Base-by-base conservation (phyloP, 352 stramenopile genomes). In the Phytophthora lateralis region DNA sequence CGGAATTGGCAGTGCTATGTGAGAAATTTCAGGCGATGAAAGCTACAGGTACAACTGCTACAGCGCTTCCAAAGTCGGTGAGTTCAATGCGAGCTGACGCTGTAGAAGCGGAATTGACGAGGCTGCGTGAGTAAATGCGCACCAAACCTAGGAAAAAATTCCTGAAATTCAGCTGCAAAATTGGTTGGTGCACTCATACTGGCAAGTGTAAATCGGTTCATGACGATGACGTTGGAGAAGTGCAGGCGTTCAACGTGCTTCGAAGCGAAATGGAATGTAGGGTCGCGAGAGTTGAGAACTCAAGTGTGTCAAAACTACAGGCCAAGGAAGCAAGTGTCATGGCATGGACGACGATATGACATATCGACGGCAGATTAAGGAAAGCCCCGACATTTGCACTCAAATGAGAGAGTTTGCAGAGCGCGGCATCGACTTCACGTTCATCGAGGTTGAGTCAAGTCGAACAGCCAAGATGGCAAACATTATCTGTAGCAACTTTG, bases 371-470 rank as follows among this genome's bases (percentile, higher is more conserved):
- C 35, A 75, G n/a, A 79, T 77, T 11, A n/a, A 46, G 1, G 48
- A 47, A 10, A 73, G 65, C 9, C 73, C 75, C 2, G 54, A 62
- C 29, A 82, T 82, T 54, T 65, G 64, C 12, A 27, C 37, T 24
- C 65, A 81, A 55, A 77, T 79, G 71, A 48, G 63, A 30, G 44
- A 57, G 55, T 39, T 84, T 1, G 60, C 52, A 9, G 17, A 7
- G 2, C 44, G 51, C 1, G 75, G 71, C 0, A 75, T 84, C 21
- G 75, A 84, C n/a, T 73, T 84, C 17, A 70, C 67, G 5, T 67
- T 79, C 17, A 68, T 84, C 11, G 69, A 81, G 32, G 61, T 77
- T 14, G 0, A 57, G 0, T 69, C 71, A 6, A 8, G 5, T 1
- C 9, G 37, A 21, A 81, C 71, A 1, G 42, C 65, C 11, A 77